Evolutionary conservation across 257 asterid genomes (phyloP).

Genomic region (Linaria vulgaris): DNA sequence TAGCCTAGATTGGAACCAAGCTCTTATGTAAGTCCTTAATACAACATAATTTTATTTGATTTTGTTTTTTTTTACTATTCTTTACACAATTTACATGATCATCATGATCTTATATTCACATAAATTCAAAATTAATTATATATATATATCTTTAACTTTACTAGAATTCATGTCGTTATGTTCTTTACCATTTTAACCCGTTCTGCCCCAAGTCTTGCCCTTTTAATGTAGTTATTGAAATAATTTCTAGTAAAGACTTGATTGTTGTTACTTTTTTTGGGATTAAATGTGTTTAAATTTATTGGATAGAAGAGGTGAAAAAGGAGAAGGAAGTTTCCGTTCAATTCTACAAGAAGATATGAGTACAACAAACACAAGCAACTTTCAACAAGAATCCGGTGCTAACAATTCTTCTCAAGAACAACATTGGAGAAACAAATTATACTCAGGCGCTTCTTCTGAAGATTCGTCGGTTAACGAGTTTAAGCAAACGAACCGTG

Average conservation of each 20-base stretch:
- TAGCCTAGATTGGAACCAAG: constrained; percentile 62
- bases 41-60: too few relatives aligned
- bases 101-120: not conserved
- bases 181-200: too few relatives aligned
- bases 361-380: constrained; percentile 30
- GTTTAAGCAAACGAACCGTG: constrained; percentile 41
- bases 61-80: not conserved
- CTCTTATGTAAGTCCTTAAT: constrained; percentile 46
- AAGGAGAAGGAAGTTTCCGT: constrained; percentile 33
- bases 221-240: too few relatives aligned
- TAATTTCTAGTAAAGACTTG: too few relatives aligned
- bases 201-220: too few relatives aligned
- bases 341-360: constrained; percentile 47
- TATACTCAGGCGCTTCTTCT: constrained; percentile 31
- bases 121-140: not conserved
- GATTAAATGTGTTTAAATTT: not conserved
- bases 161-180: too few relatives aligned
- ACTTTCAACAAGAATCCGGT: constrained; percentile 47
- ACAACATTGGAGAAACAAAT: constrained; percentile 55
- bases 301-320: constrained; percentile 42
- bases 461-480: constrained; percentile 36
- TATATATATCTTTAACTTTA: too few relatives aligned
- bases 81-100: not conserved
- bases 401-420: constrained; percentile 41
- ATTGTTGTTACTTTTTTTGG: not conserved